Evolutionary conservation across 495 filamentous ascomycete species (phyloP), one percentile per base, ranked within the genome.

Genomic region (Hapsidospora chrysogenum): DNA sequence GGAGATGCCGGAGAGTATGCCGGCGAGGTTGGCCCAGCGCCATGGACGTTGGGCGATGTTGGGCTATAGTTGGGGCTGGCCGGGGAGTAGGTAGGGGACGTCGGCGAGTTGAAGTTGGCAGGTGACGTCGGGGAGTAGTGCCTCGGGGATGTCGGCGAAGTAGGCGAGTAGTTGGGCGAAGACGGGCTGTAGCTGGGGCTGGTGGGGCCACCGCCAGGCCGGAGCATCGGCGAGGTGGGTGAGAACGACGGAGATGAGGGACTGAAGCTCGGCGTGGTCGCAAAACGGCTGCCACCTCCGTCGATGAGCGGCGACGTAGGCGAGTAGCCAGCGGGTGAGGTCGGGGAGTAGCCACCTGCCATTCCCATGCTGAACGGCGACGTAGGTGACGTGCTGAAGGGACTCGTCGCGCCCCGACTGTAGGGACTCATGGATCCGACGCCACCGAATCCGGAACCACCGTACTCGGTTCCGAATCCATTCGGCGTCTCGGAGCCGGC

Each of bases 181-280:
- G 82, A 86, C 0, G 84, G 84, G 43, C 76, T 84, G 51, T 84
- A 87, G 29, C 67, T 74, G 8, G 81, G 81, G 49, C 62, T 72
- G 20, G 68, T 60, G 11, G 70, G 63, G 43, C 64, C 66, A 11
- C 23, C 23, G 4, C 61, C 67, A 33, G 66, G 76, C 60, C 57
- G 74, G 71, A 39, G 65, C 62, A 40, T 51, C 5, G 84, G 84
- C 17, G 82, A 87, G 2, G 79, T 80, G 1, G 84, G 84, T 17
- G 81, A 85, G 57, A 92, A 92, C 0, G 77, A 81, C 20, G 83
- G 82, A 20, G 78, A 85, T 1, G 74, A 69, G 1, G 81, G 78
- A 11, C 64, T 72, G 50, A 85, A 86, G 21, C 69, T 65, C 11
- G 74, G 81, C 36, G 79, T 83, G 14, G 76, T 64, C 14, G 76